A percentile compares a stretch with the other conserved stretches of the same genome.
Evolutionary conservation across 2,329 filamentous ascomycete species (phyloP).

Genomic region (Xylaria sp.): DNA sequence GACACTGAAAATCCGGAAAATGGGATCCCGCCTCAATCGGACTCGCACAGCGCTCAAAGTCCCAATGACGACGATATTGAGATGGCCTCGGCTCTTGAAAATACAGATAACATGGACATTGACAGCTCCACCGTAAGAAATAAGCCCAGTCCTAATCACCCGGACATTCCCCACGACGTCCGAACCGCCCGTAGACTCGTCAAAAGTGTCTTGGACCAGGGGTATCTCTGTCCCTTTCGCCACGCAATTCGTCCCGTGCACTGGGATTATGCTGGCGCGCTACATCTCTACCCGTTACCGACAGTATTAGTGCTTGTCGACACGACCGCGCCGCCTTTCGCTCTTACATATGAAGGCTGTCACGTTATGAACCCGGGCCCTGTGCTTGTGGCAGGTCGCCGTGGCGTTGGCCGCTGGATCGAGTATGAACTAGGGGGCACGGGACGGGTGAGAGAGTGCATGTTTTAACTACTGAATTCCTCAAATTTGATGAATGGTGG

Average conservation of each 20-base stretch:
- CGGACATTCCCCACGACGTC: conserved; percentile 59
- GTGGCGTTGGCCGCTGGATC: conserved; percentile 81
- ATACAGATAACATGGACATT: conserved; percentile 57
- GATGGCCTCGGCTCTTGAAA: conserved; percentile 49
- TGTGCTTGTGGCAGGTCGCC: conserved; percentile 75
- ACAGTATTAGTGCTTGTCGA: conserved; percentile 87
- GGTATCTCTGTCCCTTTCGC: conserved; percentile 87
- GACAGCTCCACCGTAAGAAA: conserved; percentile 46
- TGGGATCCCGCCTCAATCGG: conserved; percentile 12
- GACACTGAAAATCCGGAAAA: conserved; percentile 42
- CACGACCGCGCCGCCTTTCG: conserved; percentile 82
- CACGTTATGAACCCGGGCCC: conserved; percentile 93
- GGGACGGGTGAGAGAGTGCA: conserved; percentile 72
- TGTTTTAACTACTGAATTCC: conserved; percentile 56
- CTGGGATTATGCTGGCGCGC: conserved; percentile 83
- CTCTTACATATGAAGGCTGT: conserved; percentile 92
- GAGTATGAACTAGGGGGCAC: conserved; percentile 81
- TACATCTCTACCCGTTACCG: conserved; percentile 89
- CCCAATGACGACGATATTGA: conserved; percentile 47
- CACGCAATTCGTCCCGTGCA: conserved; percentile 82
- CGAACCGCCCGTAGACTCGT: conserved; percentile 79
- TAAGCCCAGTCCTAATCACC: conserved; percentile 18
- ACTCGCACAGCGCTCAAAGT: conserved; percentile 25
- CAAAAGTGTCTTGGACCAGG: conserved; percentile 92
- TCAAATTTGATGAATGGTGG: background rate